These are phyloP conservation scores for Trichosporon sp. DNA, from an alignment of 1,284 basidiomycete species.

Conservation along the genomic window DNA sequence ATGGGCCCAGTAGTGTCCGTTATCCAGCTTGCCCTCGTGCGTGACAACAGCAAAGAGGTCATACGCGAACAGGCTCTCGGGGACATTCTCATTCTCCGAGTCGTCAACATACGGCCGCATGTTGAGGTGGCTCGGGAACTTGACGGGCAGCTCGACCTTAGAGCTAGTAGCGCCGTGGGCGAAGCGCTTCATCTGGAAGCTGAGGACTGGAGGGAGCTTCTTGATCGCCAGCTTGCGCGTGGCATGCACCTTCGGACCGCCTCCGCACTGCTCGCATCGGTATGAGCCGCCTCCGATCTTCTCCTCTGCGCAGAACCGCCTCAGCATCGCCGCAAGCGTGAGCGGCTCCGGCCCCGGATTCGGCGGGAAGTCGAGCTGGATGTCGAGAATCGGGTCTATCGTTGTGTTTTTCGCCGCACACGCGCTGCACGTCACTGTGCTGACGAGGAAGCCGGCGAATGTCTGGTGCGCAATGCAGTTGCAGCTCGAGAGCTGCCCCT, in stretches of 20 bases:
- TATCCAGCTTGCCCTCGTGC: constrained; percentile 90
- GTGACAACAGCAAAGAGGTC: constrained; percentile 91
- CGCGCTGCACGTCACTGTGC: constrained; percentile 78
- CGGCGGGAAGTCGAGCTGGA: constrained; percentile 70
- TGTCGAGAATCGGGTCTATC: constrained; percentile 82
- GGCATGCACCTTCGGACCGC: constrained; percentile 49
- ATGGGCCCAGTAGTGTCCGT: constrained; percentile 69
- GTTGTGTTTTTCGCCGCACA: constrained; percentile 69
- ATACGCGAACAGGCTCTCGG: constrained; percentile 73
- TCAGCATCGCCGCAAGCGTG: constrained; percentile 32
- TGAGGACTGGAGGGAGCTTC: constrained; percentile 81
- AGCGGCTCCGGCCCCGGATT: background rate
- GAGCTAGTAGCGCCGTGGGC: constrained; percentile 74
- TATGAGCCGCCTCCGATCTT: constrained; percentile 43
- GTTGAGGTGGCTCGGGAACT: constrained; percentile 76
- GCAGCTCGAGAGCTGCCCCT: constrained; percentile 58
- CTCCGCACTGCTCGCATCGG: constrained; percentile 43
- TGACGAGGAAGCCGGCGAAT: constrained; percentile 80
- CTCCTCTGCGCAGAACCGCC: constrained; percentile 41
- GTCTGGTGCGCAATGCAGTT: constrained; percentile 89
- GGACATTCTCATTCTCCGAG: constrained; percentile 31
- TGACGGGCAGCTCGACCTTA: constrained; percentile 80
- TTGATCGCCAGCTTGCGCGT: constrained; percentile 78
- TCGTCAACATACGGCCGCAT: constrained; percentile 73
- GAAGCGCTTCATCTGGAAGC: constrained; percentile 95